These are phyloP conservation scores for Solanum bulbocastanum DNA, from an alignment of 257 asterid genomes.

Conservation along the genomic window DNA sequence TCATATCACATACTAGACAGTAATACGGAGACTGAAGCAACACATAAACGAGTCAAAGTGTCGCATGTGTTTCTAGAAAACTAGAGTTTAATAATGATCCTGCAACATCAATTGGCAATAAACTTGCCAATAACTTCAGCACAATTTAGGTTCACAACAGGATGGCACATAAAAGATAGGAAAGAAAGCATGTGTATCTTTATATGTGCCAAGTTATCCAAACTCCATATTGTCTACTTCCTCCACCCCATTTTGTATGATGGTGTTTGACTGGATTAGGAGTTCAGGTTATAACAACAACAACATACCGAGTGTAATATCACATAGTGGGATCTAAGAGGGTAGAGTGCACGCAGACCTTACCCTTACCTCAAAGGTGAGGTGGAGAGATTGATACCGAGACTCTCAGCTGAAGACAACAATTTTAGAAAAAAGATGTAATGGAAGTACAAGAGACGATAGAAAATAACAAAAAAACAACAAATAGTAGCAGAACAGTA, in stretches of 20 bases:
- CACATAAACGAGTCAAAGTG: not conserved
- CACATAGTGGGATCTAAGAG: not conserved
- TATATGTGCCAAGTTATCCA: not conserved
- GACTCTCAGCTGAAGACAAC: not conserved
- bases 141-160: not conserved
- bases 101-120: not conserved
- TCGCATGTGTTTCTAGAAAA: not conserved
- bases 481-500: not conserved
- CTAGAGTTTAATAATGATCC: not conserved
- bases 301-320: not conserved
- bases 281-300: not conserved
- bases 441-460: no score
- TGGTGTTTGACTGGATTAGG: not conserved
- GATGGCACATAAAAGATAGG: not conserved
- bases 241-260: not conserved
- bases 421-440: not conserved
- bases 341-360: not conserved
- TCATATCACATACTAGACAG: not conserved
- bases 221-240: not conserved
- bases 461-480: not conserved
- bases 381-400: not conserved
- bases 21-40: not conserved
- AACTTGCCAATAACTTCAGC: not conserved
- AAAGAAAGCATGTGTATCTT: not conserved
- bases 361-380: not conserved